Base-by-base conservation (phyloP, 1,139 yeast species). In the Saccharomyces uvarum region DNA sequence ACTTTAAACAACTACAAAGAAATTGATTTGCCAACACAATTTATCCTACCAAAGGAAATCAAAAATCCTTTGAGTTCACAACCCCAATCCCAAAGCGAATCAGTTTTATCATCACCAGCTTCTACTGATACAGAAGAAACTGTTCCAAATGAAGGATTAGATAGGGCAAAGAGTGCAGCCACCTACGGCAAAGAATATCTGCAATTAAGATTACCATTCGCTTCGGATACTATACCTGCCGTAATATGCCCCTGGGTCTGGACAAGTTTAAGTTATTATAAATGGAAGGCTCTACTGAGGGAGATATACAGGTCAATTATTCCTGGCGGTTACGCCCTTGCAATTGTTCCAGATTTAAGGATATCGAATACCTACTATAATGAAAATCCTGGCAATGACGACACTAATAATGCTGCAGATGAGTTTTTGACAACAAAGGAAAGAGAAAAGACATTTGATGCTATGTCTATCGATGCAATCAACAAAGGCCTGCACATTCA, bases 311-410 rank as follows among this genome's bases (percentile, higher is more conserved):
- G 71, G 46, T 59, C 63, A 51, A 51, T 65, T 13, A 55, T 57
- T 14, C 70, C 70, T 16, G 70, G 67, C 13, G 71, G 71, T 3
- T 65, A 63, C 53, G 56, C 64, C 2, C 54, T 64, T n/a, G 64
- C 64, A 4, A 53, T 61, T 2, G 59, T 59, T 8, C 50, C 57
- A 27, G 70, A 68, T 54, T 50, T 67, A 21, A 57, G 60, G n/a
- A 52, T 62, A 16, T 59, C 67, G 2, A 66, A 64, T 49, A 56
- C 61, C 13, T 56, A 59, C 33, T 32, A 56, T 16, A 33, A 51
- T 13, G 53, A 50, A 31, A 19, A 54, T 8, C 57, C 59, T 32
- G 52, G 53, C 27, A 14, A 56, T 51, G 41, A 28, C 41, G 31
- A 52, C 21, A 41, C 42, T 6, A 26, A 38, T 13, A 19, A n/a